Evolutionary conservation across 768 basidiomycete species (phyloP).

Genomic region (Suillus cothurnatus): DNA sequence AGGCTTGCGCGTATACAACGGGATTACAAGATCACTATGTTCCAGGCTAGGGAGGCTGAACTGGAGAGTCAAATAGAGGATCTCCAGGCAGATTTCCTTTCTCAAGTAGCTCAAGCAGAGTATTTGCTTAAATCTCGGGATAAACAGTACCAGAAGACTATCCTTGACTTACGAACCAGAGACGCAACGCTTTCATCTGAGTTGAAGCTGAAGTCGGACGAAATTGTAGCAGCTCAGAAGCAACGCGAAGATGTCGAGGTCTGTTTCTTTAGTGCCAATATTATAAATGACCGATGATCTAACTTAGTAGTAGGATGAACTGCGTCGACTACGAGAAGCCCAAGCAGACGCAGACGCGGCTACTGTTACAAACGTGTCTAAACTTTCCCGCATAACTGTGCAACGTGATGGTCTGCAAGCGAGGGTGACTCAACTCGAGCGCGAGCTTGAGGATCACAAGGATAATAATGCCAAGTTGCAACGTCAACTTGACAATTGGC

Average conservation of each 20-base stretch:
- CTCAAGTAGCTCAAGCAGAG: constrained; percentile 16
- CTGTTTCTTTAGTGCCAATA: constrained; percentile 13
- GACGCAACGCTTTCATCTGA: constrained; percentile 36
- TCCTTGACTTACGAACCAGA: constrained; percentile 33
- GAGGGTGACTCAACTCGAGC: constrained; percentile 55
- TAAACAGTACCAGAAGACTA: constrained; percentile 30
- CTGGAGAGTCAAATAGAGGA: constrained; percentile 55
- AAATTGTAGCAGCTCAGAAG: constrained; percentile 40
- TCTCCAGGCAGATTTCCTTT: constrained; percentile 50
- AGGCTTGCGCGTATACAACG: constrained; percentile 60
- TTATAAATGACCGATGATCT: constrained; percentile 9
- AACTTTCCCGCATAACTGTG: constrained; percentile 58
- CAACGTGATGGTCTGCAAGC: constrained; percentile 60
- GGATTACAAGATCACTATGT: constrained; percentile 69
- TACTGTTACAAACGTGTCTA: constrained; percentile 46
- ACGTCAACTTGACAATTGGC: constrained; percentile 70
- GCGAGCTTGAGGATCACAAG: constrained; percentile 57
- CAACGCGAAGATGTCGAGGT: constrained; percentile 54
- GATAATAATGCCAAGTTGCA: constrained; percentile 56
- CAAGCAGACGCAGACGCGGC: constrained; percentile 51
- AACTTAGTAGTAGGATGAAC: constrained; percentile 35
- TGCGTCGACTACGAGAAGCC: constrained; percentile 48
- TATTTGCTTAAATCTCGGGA: constrained; percentile 20
- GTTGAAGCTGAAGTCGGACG: constrained; percentile 41
- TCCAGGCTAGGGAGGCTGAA: constrained; percentile 63